phyloP scores from a whole-genome alignment of 495 filamentous ascomycete species.

The Talaromyces trachyspermus region DNA sequence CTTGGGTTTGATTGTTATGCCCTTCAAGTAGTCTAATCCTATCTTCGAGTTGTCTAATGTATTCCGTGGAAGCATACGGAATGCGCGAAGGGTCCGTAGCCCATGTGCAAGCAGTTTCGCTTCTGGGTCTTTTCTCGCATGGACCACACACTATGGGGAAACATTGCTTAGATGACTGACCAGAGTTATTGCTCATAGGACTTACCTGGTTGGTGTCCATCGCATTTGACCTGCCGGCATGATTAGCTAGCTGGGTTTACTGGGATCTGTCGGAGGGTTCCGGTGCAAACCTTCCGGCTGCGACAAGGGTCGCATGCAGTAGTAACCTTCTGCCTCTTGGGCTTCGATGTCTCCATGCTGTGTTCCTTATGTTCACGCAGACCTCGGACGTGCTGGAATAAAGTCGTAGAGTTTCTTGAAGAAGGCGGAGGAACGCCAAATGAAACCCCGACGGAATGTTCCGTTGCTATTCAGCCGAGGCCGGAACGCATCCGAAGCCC shows the following conservation, averaged over 20 bases:
- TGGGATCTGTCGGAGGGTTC: background rate
- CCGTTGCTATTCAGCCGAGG: background rate
- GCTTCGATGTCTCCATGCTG: background rate
- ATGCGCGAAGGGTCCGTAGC: background rate
- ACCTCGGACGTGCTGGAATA: background rate
- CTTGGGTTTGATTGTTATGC: background rate
- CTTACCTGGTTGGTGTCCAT: slow-evolving; percentile 32
- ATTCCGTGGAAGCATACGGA: background rate
- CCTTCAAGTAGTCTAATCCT: background rate
- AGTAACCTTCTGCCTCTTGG: slow-evolving; percentile 29
- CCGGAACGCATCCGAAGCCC: background rate
- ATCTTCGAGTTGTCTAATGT: background rate
- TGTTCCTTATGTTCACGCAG: background rate
- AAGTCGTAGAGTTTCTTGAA: too few relatives aligned
- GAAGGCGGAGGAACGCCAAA: too few relatives aligned
- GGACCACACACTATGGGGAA: slow-evolving; percentile 26
- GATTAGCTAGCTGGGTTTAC: background rate
- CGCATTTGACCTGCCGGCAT: slow-evolving; percentile 14
- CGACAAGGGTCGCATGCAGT: slow-evolving; percentile 35
- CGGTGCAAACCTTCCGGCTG: slow-evolving; percentile 20
- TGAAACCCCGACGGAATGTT: background rate
- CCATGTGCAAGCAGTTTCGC: slow-evolving; percentile 24
- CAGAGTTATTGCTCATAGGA: background rate
- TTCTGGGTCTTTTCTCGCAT: slow-evolving; percentile 20
- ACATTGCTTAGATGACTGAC: slow-evolving; percentile 2